These are phyloP conservation scores for Ophiosphaerella korrae DNA, from an alignment of 2,329 filamentous ascomycete genomes.

Conservation along the genomic window DNA sequence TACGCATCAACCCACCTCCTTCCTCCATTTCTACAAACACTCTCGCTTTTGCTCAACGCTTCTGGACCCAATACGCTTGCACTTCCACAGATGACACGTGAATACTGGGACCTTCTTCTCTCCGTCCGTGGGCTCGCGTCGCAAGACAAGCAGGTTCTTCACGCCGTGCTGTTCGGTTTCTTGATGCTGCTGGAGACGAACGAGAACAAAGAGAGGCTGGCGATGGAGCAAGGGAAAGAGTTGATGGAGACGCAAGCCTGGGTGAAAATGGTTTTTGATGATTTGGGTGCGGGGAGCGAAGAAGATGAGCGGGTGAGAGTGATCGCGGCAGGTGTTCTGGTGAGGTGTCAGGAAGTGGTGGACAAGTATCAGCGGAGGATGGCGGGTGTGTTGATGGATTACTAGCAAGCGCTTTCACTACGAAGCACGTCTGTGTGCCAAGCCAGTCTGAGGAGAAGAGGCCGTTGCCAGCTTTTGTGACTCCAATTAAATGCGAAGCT, in stretches of 20 bases:
- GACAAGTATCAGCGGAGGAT: slow-evolving; percentile 79
- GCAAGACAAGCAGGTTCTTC: slow-evolving; percentile 68
- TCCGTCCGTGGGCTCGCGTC: slow-evolving; percentile 61
- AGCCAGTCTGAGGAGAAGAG: too few relatives aligned
- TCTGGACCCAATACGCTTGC: slow-evolving; percentile 78
- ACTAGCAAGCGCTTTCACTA: slow-evolving; percentile 15
- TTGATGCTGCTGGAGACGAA: slow-evolving; percentile 84
- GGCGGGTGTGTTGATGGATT: slow-evolving; percentile 68
- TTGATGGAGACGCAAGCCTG: slow-evolving; percentile 87
- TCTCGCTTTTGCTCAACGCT: slow-evolving; percentile 81
- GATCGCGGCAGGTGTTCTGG: slow-evolving; percentile 75
- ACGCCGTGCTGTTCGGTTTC: slow-evolving; percentile 78
- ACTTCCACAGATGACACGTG: slow-evolving; percentile 78
- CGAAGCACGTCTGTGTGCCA: too few relatives aligned
- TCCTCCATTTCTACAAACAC: slow-evolving; percentile 80
- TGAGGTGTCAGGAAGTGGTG: slow-evolving; percentile 79
- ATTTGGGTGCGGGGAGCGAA: slow-evolving; percentile 48
- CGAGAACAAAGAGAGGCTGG: slow-evolving; percentile 71
- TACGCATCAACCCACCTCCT: slow-evolving; percentile 78
- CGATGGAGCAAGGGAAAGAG: slow-evolving; percentile 73
- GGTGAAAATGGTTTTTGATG: slow-evolving; percentile 76
- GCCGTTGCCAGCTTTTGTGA: too few relatives aligned
- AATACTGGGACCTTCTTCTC: slow-evolving; percentile 84
- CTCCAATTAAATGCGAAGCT: too few relatives aligned
- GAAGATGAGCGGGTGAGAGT: slow-evolving; percentile 83